Percentiles rank a stretch among this genome's conserved stretches.
Evolutionary conservation across 2,329 filamentous ascomycete species (phyloP).

Genomic region (Hypomyces perniciosus): DNA sequence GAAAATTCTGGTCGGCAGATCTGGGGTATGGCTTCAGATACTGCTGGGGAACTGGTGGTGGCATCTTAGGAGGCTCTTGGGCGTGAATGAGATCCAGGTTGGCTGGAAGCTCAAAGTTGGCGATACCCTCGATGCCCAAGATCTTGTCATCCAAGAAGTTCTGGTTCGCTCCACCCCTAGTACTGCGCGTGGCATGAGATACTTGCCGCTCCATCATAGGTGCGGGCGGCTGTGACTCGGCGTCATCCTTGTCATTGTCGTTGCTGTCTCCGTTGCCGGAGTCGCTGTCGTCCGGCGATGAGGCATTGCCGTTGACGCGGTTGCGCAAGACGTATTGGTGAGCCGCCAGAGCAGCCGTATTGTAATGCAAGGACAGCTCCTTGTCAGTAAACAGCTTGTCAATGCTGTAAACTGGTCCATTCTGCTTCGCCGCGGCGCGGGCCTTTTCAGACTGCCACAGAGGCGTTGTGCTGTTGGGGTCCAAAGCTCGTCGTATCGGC

Average conservation of each 20-base stretch:
- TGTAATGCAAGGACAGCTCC: constrained; percentile 61
- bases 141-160: constrained; percentile 54
- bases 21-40: constrained; percentile 54
- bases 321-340: constrained; percentile 57
- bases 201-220: constrained; percentile 57
- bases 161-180: constrained; percentile 46
- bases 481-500: constrained; percentile 49
- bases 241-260: constrained; percentile 44
- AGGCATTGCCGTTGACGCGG: constrained; percentile 44
- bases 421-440: constrained; percentile 46
- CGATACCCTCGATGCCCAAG: constrained; percentile 54
- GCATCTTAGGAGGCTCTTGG: constrained; percentile 52
- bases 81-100: constrained; percentile 52
- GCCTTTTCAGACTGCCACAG: constrained; percentile 58
- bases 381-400: constrained; percentile 68
- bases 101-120: constrained; percentile 52
- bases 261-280: constrained; percentile 46
- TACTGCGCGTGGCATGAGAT: constrained; percentile 60
- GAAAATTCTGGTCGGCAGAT: constrained; percentile 51
- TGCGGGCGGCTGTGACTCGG: constrained; percentile 42
- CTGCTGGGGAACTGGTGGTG: constrained; percentile 49
- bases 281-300: constrained; percentile 48
- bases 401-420: constrained; percentile 57
- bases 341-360: constrained; percentile 54
- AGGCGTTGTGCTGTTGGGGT: constrained; percentile 52